Evolutionary conservation across 371 early-diverging fungal genomes (phyloP).

Genomic region (Dichotomocladium elegans): DNA sequence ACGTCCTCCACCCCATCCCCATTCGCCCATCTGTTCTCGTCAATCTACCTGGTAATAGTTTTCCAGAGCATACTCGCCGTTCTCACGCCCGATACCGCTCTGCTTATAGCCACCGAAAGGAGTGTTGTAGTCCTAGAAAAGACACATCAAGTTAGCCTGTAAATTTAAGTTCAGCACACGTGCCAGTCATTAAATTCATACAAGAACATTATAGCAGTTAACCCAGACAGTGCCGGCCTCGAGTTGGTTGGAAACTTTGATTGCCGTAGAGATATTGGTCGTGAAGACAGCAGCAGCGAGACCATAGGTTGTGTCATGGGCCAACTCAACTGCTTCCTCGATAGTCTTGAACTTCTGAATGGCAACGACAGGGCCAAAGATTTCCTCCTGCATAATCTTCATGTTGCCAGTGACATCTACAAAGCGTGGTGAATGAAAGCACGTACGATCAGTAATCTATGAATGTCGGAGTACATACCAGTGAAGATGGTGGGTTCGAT

Average conservation of each 20-base stretch:
- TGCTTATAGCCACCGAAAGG: constrained; percentile 87
- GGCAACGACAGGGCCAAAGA: constrained; percentile 84
- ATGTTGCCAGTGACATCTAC: constrained; percentile 43
- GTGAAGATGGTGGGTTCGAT: constrained; percentile 50
- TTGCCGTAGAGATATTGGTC: constrained; percentile 63
- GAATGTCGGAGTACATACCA: constrained; percentile 3
- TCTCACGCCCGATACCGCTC: constrained; percentile 81
- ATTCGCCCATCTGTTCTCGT: too few relatives aligned
- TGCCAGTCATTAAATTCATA: constrained; percentile 51
- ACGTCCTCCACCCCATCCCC: too few relatives aligned
- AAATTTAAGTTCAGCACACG: neutral
- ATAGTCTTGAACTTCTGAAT: constrained; percentile 63
- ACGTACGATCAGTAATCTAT: neutral
- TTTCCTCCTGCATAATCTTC: constrained; percentile 69
- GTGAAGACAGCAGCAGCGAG: constrained; percentile 86
- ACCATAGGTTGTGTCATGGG: constrained; percentile 73
- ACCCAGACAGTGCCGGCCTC: constrained; percentile 22
- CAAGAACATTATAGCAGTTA: constrained; percentile 13
- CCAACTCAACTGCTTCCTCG: constrained; percentile 68
- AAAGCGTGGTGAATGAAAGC: neutral
- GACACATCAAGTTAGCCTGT: neutral
- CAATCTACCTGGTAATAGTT: constrained; percentile 62
- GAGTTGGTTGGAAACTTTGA: constrained; percentile 57
- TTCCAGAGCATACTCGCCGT: constrained; percentile 70
- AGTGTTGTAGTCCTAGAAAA: constrained; percentile 47